Conservation (phyloP, 352 stramenopile genomes). For the Pythium oligandrum region DNA sequence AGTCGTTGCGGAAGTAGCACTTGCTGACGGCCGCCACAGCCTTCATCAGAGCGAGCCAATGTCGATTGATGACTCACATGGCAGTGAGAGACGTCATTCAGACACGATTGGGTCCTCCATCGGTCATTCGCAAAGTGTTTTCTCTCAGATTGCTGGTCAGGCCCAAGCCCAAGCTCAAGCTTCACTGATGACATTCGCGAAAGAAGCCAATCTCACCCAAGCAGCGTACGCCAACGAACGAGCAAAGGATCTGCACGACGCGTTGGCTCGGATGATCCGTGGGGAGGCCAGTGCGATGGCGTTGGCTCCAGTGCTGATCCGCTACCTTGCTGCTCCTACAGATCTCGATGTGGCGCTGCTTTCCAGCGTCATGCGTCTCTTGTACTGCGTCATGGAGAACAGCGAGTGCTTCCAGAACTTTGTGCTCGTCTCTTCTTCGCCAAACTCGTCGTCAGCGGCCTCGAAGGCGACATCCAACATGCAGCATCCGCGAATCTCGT, state of each 20-base stretch:
- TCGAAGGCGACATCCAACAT: neutral
- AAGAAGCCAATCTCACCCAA: slow-evolving; percentile 22
- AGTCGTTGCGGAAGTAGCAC: neutral
- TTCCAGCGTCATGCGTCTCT: slow-evolving; percentile 19
- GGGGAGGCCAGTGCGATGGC: slow-evolving; percentile 11
- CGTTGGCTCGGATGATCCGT: slow-evolving; percentile 19
- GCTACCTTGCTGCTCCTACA: slow-evolving; percentile 16
- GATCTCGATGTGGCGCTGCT: slow-evolving; percentile 20
- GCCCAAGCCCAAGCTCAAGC: slow-evolving; percentile 19
- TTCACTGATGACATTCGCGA: slow-evolving; percentile 18
- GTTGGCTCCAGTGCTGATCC: slow-evolving; percentile 18
- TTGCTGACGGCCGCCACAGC: neutral
- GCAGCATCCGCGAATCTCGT: slow-evolving; percentile 19
- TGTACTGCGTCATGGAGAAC: slow-evolving; percentile 19
- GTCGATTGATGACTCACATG: neutral
- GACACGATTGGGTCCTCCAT: slow-evolving; percentile 1
- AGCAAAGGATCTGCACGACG: slow-evolving; percentile 24
- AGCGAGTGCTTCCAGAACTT: slow-evolving; percentile 27
- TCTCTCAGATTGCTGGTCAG: slow-evolving; percentile 26
- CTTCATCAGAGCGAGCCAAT: neutral
- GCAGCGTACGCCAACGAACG: slow-evolving; percentile 22
- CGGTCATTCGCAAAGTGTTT: slow-evolving; percentile 22
- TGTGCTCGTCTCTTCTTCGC: slow-evolving; percentile 14
- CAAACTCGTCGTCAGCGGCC: slow-evolving; percentile 5
- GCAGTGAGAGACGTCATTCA: slow-evolving; percentile 5